These are phyloP conservation scores for Dysphania ambrosioides DNA, from an alignment of 148 eudicot species.

Conservation along the genomic window DNA sequence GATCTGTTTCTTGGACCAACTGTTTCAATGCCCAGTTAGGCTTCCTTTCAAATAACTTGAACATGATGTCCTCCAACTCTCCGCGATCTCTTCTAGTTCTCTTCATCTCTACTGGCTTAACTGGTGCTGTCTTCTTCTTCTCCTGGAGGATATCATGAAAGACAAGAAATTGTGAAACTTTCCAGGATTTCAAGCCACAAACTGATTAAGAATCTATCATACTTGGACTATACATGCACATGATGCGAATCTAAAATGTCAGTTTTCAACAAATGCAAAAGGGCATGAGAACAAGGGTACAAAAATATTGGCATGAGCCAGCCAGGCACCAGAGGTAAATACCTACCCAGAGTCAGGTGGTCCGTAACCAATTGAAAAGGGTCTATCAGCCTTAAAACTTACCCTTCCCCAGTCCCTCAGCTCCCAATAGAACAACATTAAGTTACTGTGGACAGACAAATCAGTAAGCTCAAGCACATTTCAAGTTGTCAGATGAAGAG, in stretches of 20 bases:
- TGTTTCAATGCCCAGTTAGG: conserved; percentile 97
- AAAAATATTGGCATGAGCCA: not conserved
- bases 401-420: not conserved
- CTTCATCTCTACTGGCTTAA: conserved; percentile 79
- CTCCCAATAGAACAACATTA: not conserved
- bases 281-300: not conserved
- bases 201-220: not conserved
- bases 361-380: not conserved
- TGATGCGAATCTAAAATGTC: not conserved
- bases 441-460: not conserved
- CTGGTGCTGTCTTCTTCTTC: conserved; percentile 80
- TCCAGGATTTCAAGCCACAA: not conserved
- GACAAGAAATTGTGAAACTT: not conserved
- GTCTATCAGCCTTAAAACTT: not conserved
- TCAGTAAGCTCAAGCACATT: not conserved
- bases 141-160: conserved; percentile 39
- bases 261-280: not conserved
- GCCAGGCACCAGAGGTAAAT: not conserved
- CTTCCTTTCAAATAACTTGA: conserved; percentile 88
- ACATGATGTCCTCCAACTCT: conserved; percentile 91
- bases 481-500: not conserved
- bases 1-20: conserved; percentile 94
- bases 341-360: not conserved
- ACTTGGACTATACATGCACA: not conserved
- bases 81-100: conserved; percentile 99